Base-by-base conservation (phyloP, 1,139 yeast species). In the Candida sp. region DNA sequence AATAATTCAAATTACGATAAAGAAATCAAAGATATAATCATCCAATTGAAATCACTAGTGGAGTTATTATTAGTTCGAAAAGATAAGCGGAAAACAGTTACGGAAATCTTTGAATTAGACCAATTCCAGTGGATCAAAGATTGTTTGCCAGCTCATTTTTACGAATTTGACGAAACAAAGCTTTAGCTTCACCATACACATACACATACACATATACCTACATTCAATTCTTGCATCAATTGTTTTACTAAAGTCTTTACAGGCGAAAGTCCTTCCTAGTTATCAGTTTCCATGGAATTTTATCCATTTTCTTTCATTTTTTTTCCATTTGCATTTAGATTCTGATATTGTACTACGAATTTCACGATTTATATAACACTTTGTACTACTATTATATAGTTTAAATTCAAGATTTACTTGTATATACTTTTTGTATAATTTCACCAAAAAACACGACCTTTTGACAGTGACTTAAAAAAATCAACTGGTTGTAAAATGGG, bases 41-140 rank as follows among this genome's bases (percentile, higher is more conserved):
- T 12, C 2, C 55, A 57, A 12, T 56, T 73, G 44, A 61, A 65
- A 49, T 42, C 42, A 21, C 39, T 71, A 5, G 76, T 66, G 22
- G 74, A 71, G 5, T 47, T 39, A 5, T 54, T 72, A 4, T 56
- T 73, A 48, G 76, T 72, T 5, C 52, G 78, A 38, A 73, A 71
- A 50, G 75, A 71, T 43, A 59, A 57, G 41, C 54, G 79, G 43
- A 23, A 49, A 11, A 47, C 49, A 1, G 45, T 60, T 19, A 40
- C 39, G 4, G 49, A 54, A 33, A 38, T 60, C 21, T 23, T 60
- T 21, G 46, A 41, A 5, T 35, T 29, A 7, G 42, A 42, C 5
- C 53, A 57, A 11, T 61, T 56, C 39, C 25, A 33, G 6, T 62
- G 68, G 68, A 55, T 62, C 25, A 50, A 45, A 40, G 44, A 46